Conservation (phyloP, 129 eudicot genomes). For the Rutidosis leptorrhynchoides region DNA sequence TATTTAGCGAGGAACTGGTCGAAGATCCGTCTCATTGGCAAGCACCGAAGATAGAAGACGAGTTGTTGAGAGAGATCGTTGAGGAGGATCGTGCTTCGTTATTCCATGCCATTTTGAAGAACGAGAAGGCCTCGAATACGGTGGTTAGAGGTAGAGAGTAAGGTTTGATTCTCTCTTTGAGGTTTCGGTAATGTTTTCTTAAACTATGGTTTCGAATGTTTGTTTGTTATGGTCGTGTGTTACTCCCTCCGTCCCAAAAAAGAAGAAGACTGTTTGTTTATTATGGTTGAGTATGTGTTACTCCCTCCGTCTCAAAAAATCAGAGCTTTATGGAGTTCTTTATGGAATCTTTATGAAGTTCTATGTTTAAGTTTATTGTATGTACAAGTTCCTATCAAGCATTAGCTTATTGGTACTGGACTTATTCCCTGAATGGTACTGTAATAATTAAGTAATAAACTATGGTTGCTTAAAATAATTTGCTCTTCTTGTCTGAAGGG, state of each 20-base stretch:
- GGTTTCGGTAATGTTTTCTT: not conserved
- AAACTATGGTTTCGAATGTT: not conserved
- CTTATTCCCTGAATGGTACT: constrained; percentile 4
- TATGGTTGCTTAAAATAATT: constrained; percentile 9
- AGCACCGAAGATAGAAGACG: constrained; percentile 92
- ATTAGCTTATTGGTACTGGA: constrained; percentile 16
- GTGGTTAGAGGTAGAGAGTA: constrained; percentile 54
- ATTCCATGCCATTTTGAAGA: constrained; percentile 91
- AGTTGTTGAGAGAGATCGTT: constrained; percentile 79
- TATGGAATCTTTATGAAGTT: no score
- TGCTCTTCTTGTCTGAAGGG: not conserved
- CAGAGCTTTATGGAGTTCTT: constrained; percentile 8
- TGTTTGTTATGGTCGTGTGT: not conserved
- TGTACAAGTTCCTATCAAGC: constrained; percentile 11
- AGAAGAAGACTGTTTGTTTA: not conserved
- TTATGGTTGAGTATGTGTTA: not conserved
- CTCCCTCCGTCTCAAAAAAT: constrained; percentile 15
- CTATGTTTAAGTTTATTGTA: constrained; percentile 21
- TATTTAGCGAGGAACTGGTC: constrained; percentile 85
- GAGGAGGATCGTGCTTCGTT: constrained; percentile 89
- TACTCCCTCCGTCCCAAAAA: constrained; percentile 8
- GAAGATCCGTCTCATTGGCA: constrained; percentile 98
- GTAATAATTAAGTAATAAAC: constrained; percentile 5
- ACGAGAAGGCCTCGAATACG: constrained; percentile 86
- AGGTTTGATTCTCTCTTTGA: not conserved